Conservation (phyloP, 176 grass and related monocot species). For the Triticum urartu region DNA sequence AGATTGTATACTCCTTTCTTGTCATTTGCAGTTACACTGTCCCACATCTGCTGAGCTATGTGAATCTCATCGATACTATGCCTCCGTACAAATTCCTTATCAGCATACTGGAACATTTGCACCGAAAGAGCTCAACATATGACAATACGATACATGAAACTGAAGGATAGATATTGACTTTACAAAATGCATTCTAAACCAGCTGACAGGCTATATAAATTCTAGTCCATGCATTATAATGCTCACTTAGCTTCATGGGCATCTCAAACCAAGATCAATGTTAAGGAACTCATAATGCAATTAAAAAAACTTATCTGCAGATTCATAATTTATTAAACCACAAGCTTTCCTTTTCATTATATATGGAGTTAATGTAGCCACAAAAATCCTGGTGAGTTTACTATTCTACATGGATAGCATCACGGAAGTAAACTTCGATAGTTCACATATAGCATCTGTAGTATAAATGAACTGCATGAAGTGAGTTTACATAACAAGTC, state of each 20-base stretch:
- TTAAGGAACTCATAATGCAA: conserved; percentile 1
- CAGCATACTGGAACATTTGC: conserved; percentile 75
- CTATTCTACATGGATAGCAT: conserved; percentile 3
- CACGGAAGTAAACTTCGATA: conserved; percentile 8
- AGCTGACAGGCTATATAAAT: conserved; percentile 9
- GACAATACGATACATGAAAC: conserved; percentile 13
- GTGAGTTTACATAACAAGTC: neutral
- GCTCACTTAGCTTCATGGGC: conserved; percentile 10
- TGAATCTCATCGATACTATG: conserved; percentile 51
- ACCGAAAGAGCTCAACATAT: conserved; percentile 23
- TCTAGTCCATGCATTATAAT: conserved; percentile 14
- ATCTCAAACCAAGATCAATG: conserved; percentile 13
- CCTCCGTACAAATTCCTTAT: conserved; percentile 71
- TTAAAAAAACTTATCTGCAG: conserved; percentile 5
- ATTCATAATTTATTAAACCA: conserved; percentile 11
- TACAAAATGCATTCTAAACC: conserved; percentile 12
- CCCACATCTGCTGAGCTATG: conserved; percentile 75
- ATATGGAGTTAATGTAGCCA: neutral
- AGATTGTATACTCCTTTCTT: conserved; percentile 77
- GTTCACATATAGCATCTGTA: conserved; percentile 17
- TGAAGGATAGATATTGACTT: neutral
- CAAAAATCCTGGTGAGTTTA: neutral
- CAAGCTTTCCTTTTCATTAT: conserved; percentile 1
- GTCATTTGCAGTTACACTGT: conserved; percentile 66
- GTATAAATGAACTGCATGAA: neutral